Evolutionary conservation across 495 filamentous ascomycete species (phyloP).

Genomic region (Niebla homalea): DNA sequence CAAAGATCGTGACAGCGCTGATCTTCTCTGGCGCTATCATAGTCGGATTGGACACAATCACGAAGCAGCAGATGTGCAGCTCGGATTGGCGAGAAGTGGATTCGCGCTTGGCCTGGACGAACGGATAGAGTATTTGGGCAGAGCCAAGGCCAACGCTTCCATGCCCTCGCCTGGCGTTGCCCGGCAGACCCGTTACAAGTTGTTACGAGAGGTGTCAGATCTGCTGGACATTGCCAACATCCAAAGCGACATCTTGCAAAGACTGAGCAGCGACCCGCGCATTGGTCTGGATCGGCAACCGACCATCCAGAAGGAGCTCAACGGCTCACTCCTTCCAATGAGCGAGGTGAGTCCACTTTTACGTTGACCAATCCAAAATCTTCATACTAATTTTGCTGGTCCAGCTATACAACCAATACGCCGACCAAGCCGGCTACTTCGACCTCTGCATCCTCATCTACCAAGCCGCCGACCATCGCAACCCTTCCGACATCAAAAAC

Average conservation of each 20-base stretch:
- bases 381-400: constrained; percentile 5
- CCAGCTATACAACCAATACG: constrained; percentile 81
- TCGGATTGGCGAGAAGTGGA: constrained; percentile 65
- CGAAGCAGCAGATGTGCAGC: constrained; percentile 75
- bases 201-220: constrained; percentile 70
- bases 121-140: constrained; percentile 77
- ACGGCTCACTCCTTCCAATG: constrained; percentile 60
- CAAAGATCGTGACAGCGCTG: constrained; percentile 59
- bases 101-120: constrained; percentile 62
- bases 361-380: background rate
- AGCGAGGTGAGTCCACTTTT: constrained; percentile 51
- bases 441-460: constrained; percentile 89
- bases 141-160: constrained; percentile 75
- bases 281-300: constrained; percentile 44
- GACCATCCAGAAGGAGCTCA: constrained; percentile 49
- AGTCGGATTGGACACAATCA: constrained; percentile 65
- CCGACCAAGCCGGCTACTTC: constrained; percentile 77
- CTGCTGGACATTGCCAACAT: constrained; percentile 88
- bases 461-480: constrained; percentile 75
- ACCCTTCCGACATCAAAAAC: constrained; percentile 59
- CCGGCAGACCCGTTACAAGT: constrained; percentile 59
- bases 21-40: constrained; percentile 88
- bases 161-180: constrained; percentile 57
- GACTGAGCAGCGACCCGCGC: constrained; percentile 58
- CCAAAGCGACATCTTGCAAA: constrained; percentile 80